A percentile compares a stretch with the other conserved stretches of the same genome.
Conservation (phyloP, 192 early-diverging fungal species). For the Podochytrium sp. region DNA sequence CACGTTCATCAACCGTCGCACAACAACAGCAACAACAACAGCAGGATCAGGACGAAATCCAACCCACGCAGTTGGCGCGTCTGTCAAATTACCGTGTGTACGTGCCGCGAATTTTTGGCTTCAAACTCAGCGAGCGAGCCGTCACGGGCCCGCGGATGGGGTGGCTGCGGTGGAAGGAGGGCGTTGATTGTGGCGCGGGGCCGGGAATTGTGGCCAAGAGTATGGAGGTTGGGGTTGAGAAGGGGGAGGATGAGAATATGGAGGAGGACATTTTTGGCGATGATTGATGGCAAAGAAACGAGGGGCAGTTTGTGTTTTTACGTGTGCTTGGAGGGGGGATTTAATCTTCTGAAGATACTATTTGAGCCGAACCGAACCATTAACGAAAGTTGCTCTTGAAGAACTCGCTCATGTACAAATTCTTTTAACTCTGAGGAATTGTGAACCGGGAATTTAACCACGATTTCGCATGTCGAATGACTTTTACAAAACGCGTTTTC, state of each 20-base stretch:
- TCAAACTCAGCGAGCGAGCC: constrained; percentile 79
- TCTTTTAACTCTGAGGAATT: too few relatives aligned
- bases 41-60: constrained; percentile 35
- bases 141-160: constrained; percentile 84
- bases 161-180: constrained; percentile 80
- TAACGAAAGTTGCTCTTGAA: too few relatives aligned
- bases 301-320: not conserved
- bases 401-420: too few relatives aligned
- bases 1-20: not conserved
- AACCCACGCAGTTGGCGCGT: constrained; percentile 14
- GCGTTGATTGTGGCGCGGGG: constrained; percentile 29
- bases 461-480: too few relatives aligned
- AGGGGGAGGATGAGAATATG: constrained; percentile 1
- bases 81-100: constrained; percentile 64
- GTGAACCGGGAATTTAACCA: too few relatives aligned
- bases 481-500: too few relatives aligned
- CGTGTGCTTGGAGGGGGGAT: not conserved
- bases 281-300: constrained; percentile 8
- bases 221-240: constrained; percentile 16
- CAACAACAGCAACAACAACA: constrained; percentile 14
- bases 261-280: constrained; percentile 33
- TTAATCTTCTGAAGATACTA: too few relatives aligned
- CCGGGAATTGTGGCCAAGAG: constrained; percentile 3
- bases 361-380: too few relatives aligned
- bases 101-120: constrained; percentile 89